Evolutionary conservation across 345 rosid genomes (phyloP).

Genomic region (Dovyalis caffra): DNA sequence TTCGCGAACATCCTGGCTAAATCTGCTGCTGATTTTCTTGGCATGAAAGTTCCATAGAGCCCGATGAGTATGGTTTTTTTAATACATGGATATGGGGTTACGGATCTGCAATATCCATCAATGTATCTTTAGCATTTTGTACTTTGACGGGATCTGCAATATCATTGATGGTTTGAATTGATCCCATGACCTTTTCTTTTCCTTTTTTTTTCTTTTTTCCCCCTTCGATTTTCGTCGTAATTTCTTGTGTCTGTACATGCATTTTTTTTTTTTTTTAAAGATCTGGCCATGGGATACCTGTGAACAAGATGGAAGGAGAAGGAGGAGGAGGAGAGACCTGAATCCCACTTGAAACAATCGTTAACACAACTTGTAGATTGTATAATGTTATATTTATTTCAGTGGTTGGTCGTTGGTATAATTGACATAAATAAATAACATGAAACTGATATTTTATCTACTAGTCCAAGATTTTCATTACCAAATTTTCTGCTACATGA

Average conservation of each 20-base stretch:
- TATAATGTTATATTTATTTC: not conserved
- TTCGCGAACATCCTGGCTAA: conserved; percentile 75
- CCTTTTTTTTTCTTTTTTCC: not conserved
- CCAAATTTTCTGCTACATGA: not conserved
- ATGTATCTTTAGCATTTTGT: not conserved
- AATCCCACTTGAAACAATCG: not conserved
- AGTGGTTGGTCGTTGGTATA: not conserved
- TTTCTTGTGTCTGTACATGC: not conserved
- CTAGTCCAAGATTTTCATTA: not conserved
- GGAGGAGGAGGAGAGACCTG: not conserved
- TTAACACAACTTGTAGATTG: not conserved
- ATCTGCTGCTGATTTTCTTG: conserved; percentile 77
- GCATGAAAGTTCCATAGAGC: conserved; percentile 21
- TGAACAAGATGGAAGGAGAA: not conserved
- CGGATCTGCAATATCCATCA: not conserved
- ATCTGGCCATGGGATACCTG: not conserved
- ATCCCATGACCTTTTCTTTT: not conserved
- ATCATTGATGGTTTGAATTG: not conserved
- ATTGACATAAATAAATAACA: not conserved
- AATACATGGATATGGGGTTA: not conserved
- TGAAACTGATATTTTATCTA: not conserved
- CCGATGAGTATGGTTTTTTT: not conserved
- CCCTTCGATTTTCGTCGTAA: not conserved
- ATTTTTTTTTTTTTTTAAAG: not conserved
- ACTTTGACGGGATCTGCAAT: not conserved